Percentiles rank a stretch among this genome's conserved stretches.
These are phyloP conservation scores for Termitomyces sp. DNA, from an alignment of 768 basidiomycete species.

Conservation along the genomic window DNA sequence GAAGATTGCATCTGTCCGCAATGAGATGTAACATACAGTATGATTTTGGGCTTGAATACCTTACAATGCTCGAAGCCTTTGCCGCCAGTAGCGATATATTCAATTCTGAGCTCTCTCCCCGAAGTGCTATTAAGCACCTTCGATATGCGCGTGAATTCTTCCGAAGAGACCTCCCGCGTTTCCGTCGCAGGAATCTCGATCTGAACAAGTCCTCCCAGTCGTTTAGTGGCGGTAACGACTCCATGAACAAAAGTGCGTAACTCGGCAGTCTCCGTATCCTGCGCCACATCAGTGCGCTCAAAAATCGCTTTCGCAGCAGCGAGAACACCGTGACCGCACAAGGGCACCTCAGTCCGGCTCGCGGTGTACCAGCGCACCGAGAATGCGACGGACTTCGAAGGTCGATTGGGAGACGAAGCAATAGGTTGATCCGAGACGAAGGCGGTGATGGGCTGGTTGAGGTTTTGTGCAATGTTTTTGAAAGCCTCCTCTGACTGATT, in stretches of 20 bases:
- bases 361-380: slow-evolving; percentile 33
- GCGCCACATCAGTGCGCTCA: slow-evolving; percentile 19
- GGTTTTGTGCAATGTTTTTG: slow-evolving; percentile 30
- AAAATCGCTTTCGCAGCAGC: slow-evolving; percentile 38
- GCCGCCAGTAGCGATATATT: slow-evolving; percentile 30
- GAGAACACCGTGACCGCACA: slow-evolving; percentile 42
- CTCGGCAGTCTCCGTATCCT: slow-evolving; percentile 24
- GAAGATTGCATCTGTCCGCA: slow-evolving; percentile 27
- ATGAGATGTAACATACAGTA: not conserved
- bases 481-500: slow-evolving; percentile 22
- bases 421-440: slow-evolving; percentile 9
- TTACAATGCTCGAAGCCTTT: slow-evolving; percentile 26
- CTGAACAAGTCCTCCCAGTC: slow-evolving; percentile 27
- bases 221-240: slow-evolving; percentile 23
- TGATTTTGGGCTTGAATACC: not conserved
- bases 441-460: slow-evolving; percentile 33
- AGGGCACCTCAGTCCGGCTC: slow-evolving; percentile 19
- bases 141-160: slow-evolving; percentile 24
- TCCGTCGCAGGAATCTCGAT: slow-evolving; percentile 29
- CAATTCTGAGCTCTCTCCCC: slow-evolving; percentile 29
- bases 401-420: not conserved
- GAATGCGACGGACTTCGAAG: slow-evolving; percentile 20
- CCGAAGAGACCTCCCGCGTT: slow-evolving; percentile 19
- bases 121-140: slow-evolving; percentile 29
- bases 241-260: slow-evolving; percentile 23